A percentile compares a stretch with the other conserved stretches of the same genome.
phyloP scores from a whole-genome alignment of 306 rosid species.

The Prunus mongolica region DNA sequence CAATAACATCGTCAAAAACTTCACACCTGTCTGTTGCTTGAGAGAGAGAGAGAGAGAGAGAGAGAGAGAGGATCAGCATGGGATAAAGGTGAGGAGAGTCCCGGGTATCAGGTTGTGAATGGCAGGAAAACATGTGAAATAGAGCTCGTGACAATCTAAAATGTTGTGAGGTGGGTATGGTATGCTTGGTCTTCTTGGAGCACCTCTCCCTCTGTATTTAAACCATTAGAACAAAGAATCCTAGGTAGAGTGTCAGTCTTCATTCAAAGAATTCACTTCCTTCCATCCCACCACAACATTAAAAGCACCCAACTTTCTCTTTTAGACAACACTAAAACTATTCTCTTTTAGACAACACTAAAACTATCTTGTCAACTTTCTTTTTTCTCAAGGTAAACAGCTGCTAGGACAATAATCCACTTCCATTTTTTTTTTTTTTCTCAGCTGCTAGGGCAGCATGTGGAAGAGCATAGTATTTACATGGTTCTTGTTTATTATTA shows the following conservation, averaged over 20 bases:
- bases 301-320: too few species aligned
- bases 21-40: too few species aligned
- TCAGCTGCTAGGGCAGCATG: too few species aligned
- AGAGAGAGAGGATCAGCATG: slow-evolving; percentile 15
- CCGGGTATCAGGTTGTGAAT: slow-evolving; percentile 69
- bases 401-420: too few species aligned
- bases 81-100: slow-evolving; percentile 54
- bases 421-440: too few species aligned
- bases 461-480: too few species aligned
- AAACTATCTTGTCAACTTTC: not conserved
- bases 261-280: slow-evolving; percentile 37
- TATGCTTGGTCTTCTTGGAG: too few species aligned
- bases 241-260: slow-evolving; percentile 44
- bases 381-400: not conserved
- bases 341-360: not conserved
- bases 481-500: too few species aligned
- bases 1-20: too few species aligned
- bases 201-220: not conserved
- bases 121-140: slow-evolving; percentile 81
- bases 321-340: not conserved
- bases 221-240: slow-evolving; percentile 39
- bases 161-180: slow-evolving; percentile 62
- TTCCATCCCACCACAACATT: too few species aligned
- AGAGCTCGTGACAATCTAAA: slow-evolving; percentile 64
- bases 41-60: slow-evolving; percentile 18